A percentile compares a stretch with the other conserved stretches of the same genome.
phyloP scores from a whole-genome alignment of 2,329 filamentous ascomycete species.

The Monosporascus sp. region DNA sequence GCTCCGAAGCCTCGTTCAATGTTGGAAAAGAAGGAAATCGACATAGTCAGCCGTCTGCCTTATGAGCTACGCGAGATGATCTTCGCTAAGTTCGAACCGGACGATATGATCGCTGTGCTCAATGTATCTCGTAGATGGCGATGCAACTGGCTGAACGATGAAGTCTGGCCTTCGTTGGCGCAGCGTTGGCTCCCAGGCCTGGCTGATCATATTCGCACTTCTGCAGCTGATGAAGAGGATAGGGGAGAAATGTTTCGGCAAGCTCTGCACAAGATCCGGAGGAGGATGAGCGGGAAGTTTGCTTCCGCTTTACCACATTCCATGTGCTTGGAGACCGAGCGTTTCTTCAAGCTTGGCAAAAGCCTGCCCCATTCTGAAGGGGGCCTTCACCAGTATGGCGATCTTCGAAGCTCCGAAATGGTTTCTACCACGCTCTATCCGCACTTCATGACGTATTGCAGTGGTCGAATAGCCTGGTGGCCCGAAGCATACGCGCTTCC shows the following conservation, averaged over 20 bases:
- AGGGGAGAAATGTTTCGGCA: slow-evolving; percentile 17
- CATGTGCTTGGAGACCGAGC: slow-evolving; percentile 18
- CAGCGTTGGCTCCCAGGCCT: slow-evolving; percentile 23
- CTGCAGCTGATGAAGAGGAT: slow-evolving; percentile 6
- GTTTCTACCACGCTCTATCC: slow-evolving; percentile 11
- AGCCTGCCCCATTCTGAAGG: slow-evolving; percentile 18
- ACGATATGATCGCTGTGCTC: slow-evolving; percentile 17
- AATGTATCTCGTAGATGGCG: slow-evolving; percentile 17
- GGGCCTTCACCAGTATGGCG: slow-evolving; percentile 22
- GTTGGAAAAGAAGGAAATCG: neutral
- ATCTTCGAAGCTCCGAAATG: slow-evolving; percentile 15
- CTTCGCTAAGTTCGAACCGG: slow-evolving; percentile 17
- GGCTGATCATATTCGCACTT: slow-evolving; percentile 15
- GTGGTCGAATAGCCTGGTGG: slow-evolving; percentile 26
- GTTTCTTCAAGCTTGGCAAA: slow-evolving; percentile 21
- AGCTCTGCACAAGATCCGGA: slow-evolving; percentile 14
- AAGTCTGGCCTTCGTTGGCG: slow-evolving; percentile 24
- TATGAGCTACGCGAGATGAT: slow-evolving; percentile 24
- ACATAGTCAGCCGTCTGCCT: slow-evolving; percentile 22
- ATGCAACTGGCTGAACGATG: slow-evolving; percentile 21
- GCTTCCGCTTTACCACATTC: slow-evolving; percentile 20
- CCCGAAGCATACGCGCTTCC: slow-evolving; percentile 24
- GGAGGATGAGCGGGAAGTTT: slow-evolving; percentile 19
- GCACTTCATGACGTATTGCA: slow-evolving; percentile 25
- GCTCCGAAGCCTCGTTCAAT: neutral